phyloP scores from a whole-genome alignment of 495 filamentous ascomycete species.

The Parathielavia hyrcaniae region DNA sequence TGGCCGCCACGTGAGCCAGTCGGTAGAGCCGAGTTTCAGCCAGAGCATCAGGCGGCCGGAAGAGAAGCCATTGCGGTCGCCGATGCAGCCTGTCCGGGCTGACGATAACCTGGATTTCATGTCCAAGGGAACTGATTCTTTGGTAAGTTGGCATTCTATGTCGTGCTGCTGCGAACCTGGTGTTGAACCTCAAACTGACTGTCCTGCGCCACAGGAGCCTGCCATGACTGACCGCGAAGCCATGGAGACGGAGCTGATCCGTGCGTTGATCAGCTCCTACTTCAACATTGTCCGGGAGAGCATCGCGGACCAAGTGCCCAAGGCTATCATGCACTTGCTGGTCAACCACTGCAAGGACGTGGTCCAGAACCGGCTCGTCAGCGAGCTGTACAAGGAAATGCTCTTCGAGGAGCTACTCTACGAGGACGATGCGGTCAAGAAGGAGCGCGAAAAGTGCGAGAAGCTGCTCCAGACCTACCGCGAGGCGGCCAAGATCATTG shows the following conservation, averaged over 20 bases:
- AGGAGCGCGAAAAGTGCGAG: conserved; percentile 97
- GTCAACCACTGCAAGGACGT: conserved; percentile 98
- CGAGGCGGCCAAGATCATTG: conserved; percentile 94
- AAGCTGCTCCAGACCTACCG: conserved; percentile 88
- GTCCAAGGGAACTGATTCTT: conserved; percentile 28
- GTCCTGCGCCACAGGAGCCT: conserved; percentile 46
- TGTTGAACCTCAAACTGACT: neutral
- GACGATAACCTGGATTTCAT: conserved; percentile 36
- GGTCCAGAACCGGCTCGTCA: conserved; percentile 93
- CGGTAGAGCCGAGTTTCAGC: conserved; percentile 70
- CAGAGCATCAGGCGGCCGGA: conserved; percentile 78
- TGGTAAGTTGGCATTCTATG: conserved; percentile 50
- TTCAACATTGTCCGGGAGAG: conserved; percentile 98
- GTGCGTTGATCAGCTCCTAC: conserved; percentile 91
- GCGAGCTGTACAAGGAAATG: conserved; percentile 90
- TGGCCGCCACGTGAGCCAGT: conserved; percentile 63
- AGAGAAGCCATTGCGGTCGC: conserved; percentile 46
- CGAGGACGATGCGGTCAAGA: conserved; percentile 95
- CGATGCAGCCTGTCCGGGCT: conserved; percentile 28
- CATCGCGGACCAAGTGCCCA: conserved; percentile 96
- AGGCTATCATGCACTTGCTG: conserved; percentile 97
- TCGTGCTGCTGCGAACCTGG: neutral
- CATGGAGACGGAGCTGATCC: conserved; percentile 95
- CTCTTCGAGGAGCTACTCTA: conserved; percentile 90
- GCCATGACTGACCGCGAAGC: conserved; percentile 91